Evolutionary conservation across 306 rosid species (phyloP), one percentile per base, ranked within the genome.

Genomic region (Alnus glutinosa): DNA sequence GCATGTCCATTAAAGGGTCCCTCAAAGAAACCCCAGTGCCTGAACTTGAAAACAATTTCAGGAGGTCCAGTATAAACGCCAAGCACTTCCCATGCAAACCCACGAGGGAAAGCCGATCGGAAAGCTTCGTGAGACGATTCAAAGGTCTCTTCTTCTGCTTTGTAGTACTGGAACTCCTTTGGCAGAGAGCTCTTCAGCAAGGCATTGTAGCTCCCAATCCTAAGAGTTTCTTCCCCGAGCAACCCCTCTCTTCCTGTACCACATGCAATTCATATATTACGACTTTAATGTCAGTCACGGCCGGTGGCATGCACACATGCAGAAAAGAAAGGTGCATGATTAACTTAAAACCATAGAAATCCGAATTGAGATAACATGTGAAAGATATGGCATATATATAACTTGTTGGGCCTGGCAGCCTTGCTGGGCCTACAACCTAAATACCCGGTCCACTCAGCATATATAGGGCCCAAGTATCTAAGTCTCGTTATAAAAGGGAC

Each of bases 21-120:
- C 76, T 92, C 94, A 81, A 85, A 90, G 90, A 84, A 85, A 19
- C 97, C 97, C 97, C 97, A 92, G 71, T 92, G 97, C 83, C 96
- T 86, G 75, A 89, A 92, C 86, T 89, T 92, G 89, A 14, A 92
- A 7, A 89, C 85, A 57, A 92, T 92, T 55, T 86, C 79, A 34
- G 96, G 97, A 14, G 96, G 97, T 37, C 92, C 92, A 10, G 83
- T 75, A 36, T 80, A 92, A 42, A 92, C 96, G 4, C 83, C 72
- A 9, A 89, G 74, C 39, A 92, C 92, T 86, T 92, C 96, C 97
- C 97, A 92, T 12, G 96, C 97, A 89, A 90, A 92, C 9, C 97
- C 97, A 7, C 97, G 77, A 49, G 93, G 96, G 44, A 92, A 82
- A 52, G 93, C 92, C 57, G 88, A 66, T 36, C 82, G 77, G 32